Evolutionary conservation across 2,329 filamentous ascomycete species (phyloP).

Genomic region (Aureobasidium sp.): DNA sequence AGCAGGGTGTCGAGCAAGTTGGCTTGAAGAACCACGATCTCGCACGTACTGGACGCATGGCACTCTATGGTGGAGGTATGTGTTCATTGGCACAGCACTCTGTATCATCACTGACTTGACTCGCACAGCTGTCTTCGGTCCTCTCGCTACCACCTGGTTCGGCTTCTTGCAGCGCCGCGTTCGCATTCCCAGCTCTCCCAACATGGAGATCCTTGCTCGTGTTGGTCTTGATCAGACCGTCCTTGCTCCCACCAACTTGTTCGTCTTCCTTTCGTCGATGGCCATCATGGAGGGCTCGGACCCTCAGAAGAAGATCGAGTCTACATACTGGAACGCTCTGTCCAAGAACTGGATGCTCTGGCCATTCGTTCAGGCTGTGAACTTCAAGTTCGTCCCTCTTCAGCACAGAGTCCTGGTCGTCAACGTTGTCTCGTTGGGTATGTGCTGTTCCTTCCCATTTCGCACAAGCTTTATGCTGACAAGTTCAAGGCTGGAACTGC

Average conservation of each 20-base stretch:
- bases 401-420: constrained; percentile 79
- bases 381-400: constrained; percentile 81
- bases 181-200: constrained; percentile 52
- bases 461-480: constrained; percentile 13
- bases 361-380: constrained; percentile 76
- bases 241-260: constrained; percentile 79
- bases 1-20: constrained; percentile 80
- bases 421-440: constrained; percentile 68
- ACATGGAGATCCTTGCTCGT: constrained; percentile 66
- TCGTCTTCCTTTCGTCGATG: constrained; percentile 76
- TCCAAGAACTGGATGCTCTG: constrained; percentile 82
- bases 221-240: constrained; percentile 73
- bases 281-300: constrained; percentile 45
- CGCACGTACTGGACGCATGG: constrained; percentile 68
- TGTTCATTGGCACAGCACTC: constrained; percentile 19
- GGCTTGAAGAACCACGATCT: constrained; percentile 68
- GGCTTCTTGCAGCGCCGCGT: constrained; percentile 66
- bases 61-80: constrained; percentile 68
- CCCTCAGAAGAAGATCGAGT: constrained; percentile 61
- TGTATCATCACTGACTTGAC: constrained; percentile 14
- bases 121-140: constrained; percentile 67
- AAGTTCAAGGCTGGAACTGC: constrained; percentile 50
- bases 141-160: constrained; percentile 83
- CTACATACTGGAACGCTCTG: constrained; percentile 64
- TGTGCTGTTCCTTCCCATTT: constrained; percentile 1